phyloP scores from a whole-genome alignment of 2,329 filamentous ascomycete species.

The Falciphora oryzae region DNA sequence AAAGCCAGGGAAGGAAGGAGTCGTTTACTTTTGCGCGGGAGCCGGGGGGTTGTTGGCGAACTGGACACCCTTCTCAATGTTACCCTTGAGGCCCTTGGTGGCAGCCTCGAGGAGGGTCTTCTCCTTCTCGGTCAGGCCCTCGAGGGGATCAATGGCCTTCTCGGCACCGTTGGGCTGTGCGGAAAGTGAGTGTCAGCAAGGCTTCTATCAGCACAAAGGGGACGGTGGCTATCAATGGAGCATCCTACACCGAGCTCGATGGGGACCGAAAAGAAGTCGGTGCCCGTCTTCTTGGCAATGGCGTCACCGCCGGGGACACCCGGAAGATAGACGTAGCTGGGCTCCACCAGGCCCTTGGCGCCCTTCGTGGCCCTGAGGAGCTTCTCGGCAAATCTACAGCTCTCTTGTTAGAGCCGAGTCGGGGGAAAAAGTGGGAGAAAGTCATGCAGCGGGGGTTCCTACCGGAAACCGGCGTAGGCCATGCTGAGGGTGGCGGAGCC shows the following conservation, averaged over 20 bases:
- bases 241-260: slow-evolving; percentile 86
- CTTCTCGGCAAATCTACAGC: slow-evolving; percentile 82
- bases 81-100: slow-evolving; percentile 76
- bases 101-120: slow-evolving; percentile 75
- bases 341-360: slow-evolving; percentile 88
- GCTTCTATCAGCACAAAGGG: too few relatives aligned
- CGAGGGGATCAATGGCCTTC: slow-evolving; percentile 77
- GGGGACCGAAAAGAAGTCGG: slow-evolving; percentile 94
- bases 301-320: slow-evolving; percentile 83
- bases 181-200: neutral
- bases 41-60: slow-evolving; percentile 70
- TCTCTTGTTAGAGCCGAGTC: slow-evolving; percentile 12
- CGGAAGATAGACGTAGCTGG: slow-evolving; percentile 91
- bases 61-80: slow-evolving; percentile 89
- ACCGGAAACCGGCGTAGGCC: slow-evolving; percentile 91
- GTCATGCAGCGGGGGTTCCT: slow-evolving; percentile 21
- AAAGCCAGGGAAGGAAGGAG: slow-evolving; percentile 16
- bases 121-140: slow-evolving; percentile 75
- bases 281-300: slow-evolving; percentile 75
- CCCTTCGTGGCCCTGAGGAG: slow-evolving; percentile 83
- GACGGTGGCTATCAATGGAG: slow-evolving; percentile 4
- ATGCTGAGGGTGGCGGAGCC: slow-evolving; percentile 81
- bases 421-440: neutral
- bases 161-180: slow-evolving; percentile 72
- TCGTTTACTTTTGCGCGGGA: slow-evolving; percentile 68